Conservation (phyloP, 2,329 filamentous ascomycete genomes). For the Passalora sequoiae region DNA sequence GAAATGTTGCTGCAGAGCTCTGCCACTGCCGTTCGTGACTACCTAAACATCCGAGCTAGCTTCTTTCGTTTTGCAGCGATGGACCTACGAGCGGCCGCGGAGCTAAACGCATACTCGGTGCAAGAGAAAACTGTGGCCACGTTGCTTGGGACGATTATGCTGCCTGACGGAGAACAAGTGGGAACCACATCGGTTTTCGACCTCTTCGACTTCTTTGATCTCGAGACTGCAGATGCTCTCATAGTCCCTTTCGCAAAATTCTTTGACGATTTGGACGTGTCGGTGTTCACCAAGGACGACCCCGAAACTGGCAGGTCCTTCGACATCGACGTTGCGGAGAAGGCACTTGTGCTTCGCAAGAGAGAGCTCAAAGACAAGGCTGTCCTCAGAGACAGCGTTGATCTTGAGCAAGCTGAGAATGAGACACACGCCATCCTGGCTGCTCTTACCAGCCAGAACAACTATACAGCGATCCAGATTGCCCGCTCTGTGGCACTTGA, state of each 20-base stretch:
- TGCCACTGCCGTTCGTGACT: constrained; percentile 66
- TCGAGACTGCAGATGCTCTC: constrained; percentile 50
- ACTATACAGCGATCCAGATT: constrained; percentile 52
- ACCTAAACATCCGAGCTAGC: constrained; percentile 69
- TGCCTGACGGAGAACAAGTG: constrained; percentile 61
- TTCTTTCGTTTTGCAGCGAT: constrained; percentile 79
- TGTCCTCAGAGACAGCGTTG: constrained; percentile 26
- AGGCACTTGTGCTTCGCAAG: constrained; percentile 67
- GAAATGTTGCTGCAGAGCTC: constrained; percentile 66
- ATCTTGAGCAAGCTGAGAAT: constrained; percentile 45
- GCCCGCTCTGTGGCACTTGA: constrained; percentile 64
- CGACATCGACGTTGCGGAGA: constrained; percentile 64
- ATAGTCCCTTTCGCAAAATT: constrained; percentile 49
- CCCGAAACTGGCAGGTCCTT: constrained; percentile 56
- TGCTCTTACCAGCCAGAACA: constrained; percentile 60
- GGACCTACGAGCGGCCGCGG: constrained; percentile 67
- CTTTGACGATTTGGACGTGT: constrained; percentile 63
- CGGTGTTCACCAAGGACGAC: constrained; percentile 58
- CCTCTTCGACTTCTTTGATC: constrained; percentile 82
- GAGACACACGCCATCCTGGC: constrained; percentile 59
- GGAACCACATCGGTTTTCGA: constrained; percentile 78
- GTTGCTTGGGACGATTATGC: constrained; percentile 69
- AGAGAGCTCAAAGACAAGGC: constrained; percentile 53
- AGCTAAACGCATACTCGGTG: constrained; percentile 38
- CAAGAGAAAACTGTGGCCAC: constrained; percentile 55